Evolutionary conservation across 1,139 yeast genomes (phyloP).

Genomic region (Lodderomyces jiufengensis): DNA sequence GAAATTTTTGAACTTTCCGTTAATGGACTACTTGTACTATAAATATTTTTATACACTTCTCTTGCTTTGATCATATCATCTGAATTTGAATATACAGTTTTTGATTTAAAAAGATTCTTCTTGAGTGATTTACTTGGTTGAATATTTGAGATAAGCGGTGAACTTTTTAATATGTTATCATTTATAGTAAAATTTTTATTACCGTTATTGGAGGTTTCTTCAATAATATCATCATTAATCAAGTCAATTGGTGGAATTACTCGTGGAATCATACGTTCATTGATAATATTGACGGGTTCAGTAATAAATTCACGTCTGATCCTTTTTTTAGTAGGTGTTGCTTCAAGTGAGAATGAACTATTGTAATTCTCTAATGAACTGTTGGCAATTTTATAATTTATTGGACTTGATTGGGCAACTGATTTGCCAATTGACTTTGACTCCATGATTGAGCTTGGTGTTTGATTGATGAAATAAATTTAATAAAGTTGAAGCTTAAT

Average conservation of each 20-base stretch:
- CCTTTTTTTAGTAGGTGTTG: too few species aligned
- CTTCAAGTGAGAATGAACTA: too few species aligned
- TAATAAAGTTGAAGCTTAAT: too few species aligned
- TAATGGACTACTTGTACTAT: conserved; percentile 11
- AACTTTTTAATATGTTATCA: conserved; percentile 1
- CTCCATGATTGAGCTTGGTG: too few species aligned
- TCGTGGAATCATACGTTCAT: conserved; percentile 3
- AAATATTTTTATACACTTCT: conserved; percentile 13
- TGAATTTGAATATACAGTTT: conserved; percentile 8
- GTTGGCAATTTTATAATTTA: neutral
- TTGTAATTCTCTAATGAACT: neutral
- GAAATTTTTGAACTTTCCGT: conserved; percentile 4
- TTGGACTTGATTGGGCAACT: too few species aligned
- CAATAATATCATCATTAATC: neutral
- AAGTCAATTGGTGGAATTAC: neutral
- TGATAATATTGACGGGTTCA: too few species aligned
- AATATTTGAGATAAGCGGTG: neutral
- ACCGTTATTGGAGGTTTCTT: neutral
- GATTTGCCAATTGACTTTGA: too few species aligned
- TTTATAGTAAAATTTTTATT: neutral
- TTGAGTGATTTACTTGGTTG: too few species aligned
- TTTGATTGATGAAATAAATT: conserved; percentile 3
- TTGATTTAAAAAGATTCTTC: neutral
- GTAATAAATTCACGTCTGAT: too few species aligned
- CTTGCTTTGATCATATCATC: conserved; percentile 10